phyloP scores from a whole-genome alignment of 2,329 filamentous ascomycete species.

The Trichothecium roseum region DNA sequence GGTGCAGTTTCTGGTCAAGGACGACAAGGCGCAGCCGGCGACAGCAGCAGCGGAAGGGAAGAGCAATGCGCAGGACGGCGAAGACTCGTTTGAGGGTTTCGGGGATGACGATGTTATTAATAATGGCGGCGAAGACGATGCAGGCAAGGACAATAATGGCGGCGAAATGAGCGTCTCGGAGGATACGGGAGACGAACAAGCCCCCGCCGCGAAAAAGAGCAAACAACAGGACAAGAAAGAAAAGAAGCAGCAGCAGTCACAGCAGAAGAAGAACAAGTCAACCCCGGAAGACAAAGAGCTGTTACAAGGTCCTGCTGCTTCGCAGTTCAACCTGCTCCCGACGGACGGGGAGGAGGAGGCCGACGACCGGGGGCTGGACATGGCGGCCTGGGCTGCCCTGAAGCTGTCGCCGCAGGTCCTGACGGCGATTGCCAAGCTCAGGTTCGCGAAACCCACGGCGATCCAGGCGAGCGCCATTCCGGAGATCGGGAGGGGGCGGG shows the following conservation, averaged over 20 bases:
- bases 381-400: conserved; percentile 70
- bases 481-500: conserved; percentile 69
- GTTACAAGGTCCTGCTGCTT: conserved; percentile 26
- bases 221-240: conserved; percentile 18
- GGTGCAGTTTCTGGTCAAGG: conserved; percentile 42
- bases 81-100: conserved; percentile 54
- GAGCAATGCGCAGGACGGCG: conserved; percentile 20
- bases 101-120: conserved; percentile 33
- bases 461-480: conserved; percentile 79
- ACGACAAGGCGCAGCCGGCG: conserved; percentile 15
- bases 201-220: conserved; percentile 6
- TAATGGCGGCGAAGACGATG: conserved; percentile 20
- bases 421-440: conserved; percentile 65
- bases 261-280: conserved; percentile 11
- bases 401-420: conserved; percentile 63
- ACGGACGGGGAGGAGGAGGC: conserved; percentile 44
- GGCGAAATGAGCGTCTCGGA: conserved; percentile 10
- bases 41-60: conserved; percentile 24
- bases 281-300: conserved; percentile 18
- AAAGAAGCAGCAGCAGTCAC: conserved; percentile 13
- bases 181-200: neutral
- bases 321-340: conserved; percentile 43
- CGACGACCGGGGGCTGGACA: conserved; percentile 43
- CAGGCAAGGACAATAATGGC: conserved; percentile 13
- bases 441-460: conserved; percentile 68